Percentiles rank a stretch among this genome's conserved stretches.
phyloP scores from a whole-genome alignment of 2,329 filamentous ascomycete genomes.

The Arthrobotrys megalospora region DNA sequence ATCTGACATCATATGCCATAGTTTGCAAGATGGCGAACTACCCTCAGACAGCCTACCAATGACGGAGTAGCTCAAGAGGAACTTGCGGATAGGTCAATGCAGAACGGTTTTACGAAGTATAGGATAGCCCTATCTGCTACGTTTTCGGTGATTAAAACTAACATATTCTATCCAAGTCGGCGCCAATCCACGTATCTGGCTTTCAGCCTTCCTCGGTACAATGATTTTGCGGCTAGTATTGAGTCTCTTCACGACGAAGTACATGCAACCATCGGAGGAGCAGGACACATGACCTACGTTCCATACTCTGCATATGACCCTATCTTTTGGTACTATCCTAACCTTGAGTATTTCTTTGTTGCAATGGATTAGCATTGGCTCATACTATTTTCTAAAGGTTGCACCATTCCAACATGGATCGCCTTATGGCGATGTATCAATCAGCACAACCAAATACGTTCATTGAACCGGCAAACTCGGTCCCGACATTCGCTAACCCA shows the following conservation, averaged over 20 bases:
- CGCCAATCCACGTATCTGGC: constrained; percentile 63
- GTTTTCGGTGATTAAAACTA: constrained; percentile 41
- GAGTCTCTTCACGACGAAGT: constrained; percentile 64
- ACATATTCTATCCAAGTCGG: constrained; percentile 44
- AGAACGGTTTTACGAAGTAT: constrained; percentile 45
- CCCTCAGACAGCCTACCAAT: constrained; percentile 39
- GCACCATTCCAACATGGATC: constrained; percentile 63
- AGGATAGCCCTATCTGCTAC: neutral
- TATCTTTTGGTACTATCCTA: constrained; percentile 64
- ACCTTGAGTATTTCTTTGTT: neutral
- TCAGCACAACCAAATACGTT: constrained; percentile 61
- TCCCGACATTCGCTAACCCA: constrained; percentile 61
- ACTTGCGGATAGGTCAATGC: constrained; percentile 35
- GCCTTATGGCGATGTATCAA: constrained; percentile 65
- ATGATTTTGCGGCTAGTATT: constrained; percentile 61
- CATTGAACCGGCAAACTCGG: constrained; percentile 53
- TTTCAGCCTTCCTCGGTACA: constrained; percentile 61
- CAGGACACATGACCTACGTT: constrained; percentile 64
- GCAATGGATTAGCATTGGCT: neutral
- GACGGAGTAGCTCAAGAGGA: constrained; percentile 33
- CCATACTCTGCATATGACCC: constrained; percentile 65
- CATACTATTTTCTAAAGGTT: constrained; percentile 14
- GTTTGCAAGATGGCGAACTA: constrained; percentile 54
- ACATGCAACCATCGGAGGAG: constrained; percentile 61
- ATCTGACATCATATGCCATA: neutral